Evolutionary conservation across 164 flowering plant species (phyloP), one percentile per base, ranked within the genome.

Genomic region (Chimonanthus praecox): DNA sequence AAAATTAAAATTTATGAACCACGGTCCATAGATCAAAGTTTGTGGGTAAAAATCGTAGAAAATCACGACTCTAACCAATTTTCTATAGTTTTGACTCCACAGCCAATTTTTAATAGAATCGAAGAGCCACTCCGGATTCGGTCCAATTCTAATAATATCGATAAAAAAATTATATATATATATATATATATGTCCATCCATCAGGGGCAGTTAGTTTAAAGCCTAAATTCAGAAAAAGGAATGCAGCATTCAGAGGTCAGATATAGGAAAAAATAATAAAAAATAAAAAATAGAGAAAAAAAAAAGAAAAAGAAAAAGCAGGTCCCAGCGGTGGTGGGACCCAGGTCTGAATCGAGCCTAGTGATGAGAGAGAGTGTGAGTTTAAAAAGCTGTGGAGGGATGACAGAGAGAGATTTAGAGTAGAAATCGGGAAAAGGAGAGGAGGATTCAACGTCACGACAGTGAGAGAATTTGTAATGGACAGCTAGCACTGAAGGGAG

Each of bases 401-500:
- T 67, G 67, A 47, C 21, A 68, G 60, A 54, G 60, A 54, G 60
- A 54, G 60, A 63, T 33, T 33, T 33, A 33, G 33, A 33, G 33
- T 33, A 33, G 33, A 33, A 33, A 33, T 33, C 2, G 48, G 68
- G 46, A 67, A 70, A 46, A 50, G 44, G 54, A 63, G 72, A 74
- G 58, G 78, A 83, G 81, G 72, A 88, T 86, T 85, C 84, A 85
- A 84, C 83, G 74, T 83, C 86, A 85, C 77, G 89, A 88, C 85
- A 84, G 85, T 62, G 85, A 58, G 80, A 75, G 62, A 49, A 74
- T 48, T 62, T 46, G 82, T 70, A 81, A 86, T 76, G 79, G 83
- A 82, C 90, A 89, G 91, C 91, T 89, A 80, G 93, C 93, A 88
- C 73, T 86, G 90, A 86, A 82, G 83, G 71, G 66, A 78, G 79